A percentile compares a stretch with the other conserved stretches of the same genome.
Evolutionary conservation across 139 green algal genomes (phyloP).

Genomic region (Chlamydomonas urium): DNA sequence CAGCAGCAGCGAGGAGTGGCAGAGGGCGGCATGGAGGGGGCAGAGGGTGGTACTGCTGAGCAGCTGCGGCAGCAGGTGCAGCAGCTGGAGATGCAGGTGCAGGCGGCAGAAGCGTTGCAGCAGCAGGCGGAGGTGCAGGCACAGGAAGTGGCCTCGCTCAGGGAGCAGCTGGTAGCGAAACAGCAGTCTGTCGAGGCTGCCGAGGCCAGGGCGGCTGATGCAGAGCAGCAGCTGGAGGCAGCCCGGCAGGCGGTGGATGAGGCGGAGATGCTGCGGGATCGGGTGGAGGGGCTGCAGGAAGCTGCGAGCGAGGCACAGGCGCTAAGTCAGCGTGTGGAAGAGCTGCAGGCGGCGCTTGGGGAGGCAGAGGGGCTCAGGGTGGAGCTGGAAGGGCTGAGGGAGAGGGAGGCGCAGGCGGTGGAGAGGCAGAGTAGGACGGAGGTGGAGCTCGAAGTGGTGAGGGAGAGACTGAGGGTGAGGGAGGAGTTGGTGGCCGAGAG

Average conservation of each 20-base stretch:
- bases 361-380: background rate
- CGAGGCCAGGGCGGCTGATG: background rate
- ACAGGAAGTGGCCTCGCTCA: background rate
- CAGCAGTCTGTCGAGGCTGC: background rate
- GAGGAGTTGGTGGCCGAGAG: too few relatives aligned
- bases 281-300: background rate
- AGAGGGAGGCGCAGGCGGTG: background rate
- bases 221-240: background rate
- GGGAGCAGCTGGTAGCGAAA: background rate
- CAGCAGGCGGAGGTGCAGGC: too few relatives aligned
- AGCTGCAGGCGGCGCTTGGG: background rate
- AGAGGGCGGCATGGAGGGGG: background rate
- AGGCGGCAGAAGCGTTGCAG: background rate
- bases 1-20: too few relatives aligned
- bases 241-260: background rate
- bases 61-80: background rate
- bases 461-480: too few relatives aligned
- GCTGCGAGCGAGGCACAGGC: background rate
- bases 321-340: background rate
- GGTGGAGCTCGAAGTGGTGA: too few relatives aligned
- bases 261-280: background rate
- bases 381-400: background rate
- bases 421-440: too few relatives aligned
- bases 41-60: background rate
- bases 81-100: background rate